phyloP scores from a whole-genome alignment of 306 rosid genomes.

The Cucurbita maxima region DNA sequence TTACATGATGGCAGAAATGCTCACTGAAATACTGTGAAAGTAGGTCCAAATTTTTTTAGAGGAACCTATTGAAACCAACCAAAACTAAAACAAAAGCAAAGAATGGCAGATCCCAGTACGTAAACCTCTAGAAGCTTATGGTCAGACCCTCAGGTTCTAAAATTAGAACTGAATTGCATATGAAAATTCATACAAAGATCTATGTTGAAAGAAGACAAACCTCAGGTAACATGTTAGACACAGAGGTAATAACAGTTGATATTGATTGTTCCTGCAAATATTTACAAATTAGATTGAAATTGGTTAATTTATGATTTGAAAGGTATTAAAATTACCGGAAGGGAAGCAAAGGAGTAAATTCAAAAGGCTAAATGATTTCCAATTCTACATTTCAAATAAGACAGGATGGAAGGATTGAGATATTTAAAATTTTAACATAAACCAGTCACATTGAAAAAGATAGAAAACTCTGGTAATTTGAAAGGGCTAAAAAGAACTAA shows the following conservation, averaged over 20 bases:
- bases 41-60: not conserved
- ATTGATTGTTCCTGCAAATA: conserved; percentile 72
- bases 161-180: not conserved
- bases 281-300: conserved; percentile 8
- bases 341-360: not conserved
- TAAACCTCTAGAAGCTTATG: not conserved
- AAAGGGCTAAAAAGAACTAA: not conserved
- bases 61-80: not conserved
- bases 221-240: conserved; percentile 86
- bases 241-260: conserved; percentile 61
- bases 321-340: not conserved
- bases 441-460: not conserved
- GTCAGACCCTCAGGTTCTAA: not conserved
- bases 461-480: not conserved
- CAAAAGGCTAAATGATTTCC: not conserved
- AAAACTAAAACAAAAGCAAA: not conserved
- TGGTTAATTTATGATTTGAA: not conserved
- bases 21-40: not conserved
- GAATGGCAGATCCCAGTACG: not conserved
- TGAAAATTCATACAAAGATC: not conserved
- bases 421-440: not conserved
- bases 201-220: conserved; percentile 27
- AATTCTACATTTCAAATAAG: not conserved
- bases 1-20: not conserved
- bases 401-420: not conserved